Percentiles rank a stretch among this genome's conserved stretches.
These are phyloP conservation scores for Amborella trichopoda DNA, from an alignment of 164 flowering plant species.

Conservation along the genomic window DNA sequence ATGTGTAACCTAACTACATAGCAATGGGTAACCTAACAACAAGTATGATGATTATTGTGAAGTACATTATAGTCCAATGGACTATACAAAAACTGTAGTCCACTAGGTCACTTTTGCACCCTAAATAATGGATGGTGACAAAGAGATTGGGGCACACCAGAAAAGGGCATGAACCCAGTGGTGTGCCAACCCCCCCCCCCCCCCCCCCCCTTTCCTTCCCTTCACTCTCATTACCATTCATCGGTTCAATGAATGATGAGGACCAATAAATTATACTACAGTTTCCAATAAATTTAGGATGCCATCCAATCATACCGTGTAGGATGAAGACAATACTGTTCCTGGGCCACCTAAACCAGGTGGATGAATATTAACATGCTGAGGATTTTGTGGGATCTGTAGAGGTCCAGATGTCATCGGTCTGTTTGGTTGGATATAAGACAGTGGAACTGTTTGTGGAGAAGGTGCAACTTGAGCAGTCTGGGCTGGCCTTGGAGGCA, in stretches of 20 bases:
- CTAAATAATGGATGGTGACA: not conserved
- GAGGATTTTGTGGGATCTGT: slow-evolving; percentile 37
- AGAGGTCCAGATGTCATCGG: slow-evolving; percentile 33
- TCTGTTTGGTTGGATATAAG: slow-evolving; percentile 40
- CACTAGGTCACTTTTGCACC: not conserved
- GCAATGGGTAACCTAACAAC: not conserved
- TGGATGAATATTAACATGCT: slow-evolving; percentile 25
- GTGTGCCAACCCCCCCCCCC: no score
- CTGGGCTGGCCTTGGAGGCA: slow-evolving; percentile 45
- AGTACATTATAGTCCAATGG: no score
- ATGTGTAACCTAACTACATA: not conserved
- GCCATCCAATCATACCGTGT: slow-evolving; percentile 52
- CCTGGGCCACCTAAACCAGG: slow-evolving; percentile 48
- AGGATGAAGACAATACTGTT: slow-evolving; percentile 45
- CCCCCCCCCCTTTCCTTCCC: not conserved
- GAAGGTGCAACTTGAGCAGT: slow-evolving; percentile 45
- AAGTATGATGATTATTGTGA: no score
- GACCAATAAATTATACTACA: not conserved
- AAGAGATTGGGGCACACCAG: no score
- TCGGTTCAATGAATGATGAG: not conserved
- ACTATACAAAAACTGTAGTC: no score
- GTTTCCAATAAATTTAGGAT: not conserved
- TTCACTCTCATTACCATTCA: not conserved
- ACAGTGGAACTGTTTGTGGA: slow-evolving; percentile 42
- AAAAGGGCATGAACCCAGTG: no score